Evolutionary conservation across 2,329 filamentous ascomycete genomes (phyloP), one percentile per base, ranked within the genome.

Genomic region (Penicillium glabrum): DNA sequence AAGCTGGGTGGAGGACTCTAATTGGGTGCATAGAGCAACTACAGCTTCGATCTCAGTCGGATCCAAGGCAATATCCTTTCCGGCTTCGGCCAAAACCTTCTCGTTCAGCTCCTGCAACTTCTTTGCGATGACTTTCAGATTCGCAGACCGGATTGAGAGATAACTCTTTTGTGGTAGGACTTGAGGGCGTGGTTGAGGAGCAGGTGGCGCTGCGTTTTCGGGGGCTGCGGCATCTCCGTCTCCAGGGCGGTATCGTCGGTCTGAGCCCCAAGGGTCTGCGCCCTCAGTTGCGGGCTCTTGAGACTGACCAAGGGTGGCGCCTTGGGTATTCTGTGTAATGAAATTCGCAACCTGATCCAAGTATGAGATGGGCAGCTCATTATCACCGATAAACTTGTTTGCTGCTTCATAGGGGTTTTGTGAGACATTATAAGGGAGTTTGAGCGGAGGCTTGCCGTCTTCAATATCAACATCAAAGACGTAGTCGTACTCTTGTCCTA

Each of bases 381-480:
- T 96, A 69, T 93, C 87, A 66, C 88, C 84, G 47, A 98, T 87
- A 65, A 98, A 99, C 69, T 91, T 96, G 35, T 89, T 91, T 0
- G 95, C 93, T 2, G 89, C 88, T 66, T 96, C 90, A 72, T 96
- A 98, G 0, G 92, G 91, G 65, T 97, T 97, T 70, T 97, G 89
- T 1, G 89, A 91, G 13, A 93, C 82, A 71, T 98, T 97, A 76
- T 90, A 98, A 0, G 93, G 92, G n/a, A 98, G 82, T 74, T 97
- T 97, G 46, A 98, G 80, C 0, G 93, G 86, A 13, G 93, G 93
- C 69, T 96, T 93, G 51, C 92, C 93, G 68, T 97, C 93, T 72
- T 96, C 91, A 60, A 97, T 96, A 67, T 96, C 93, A 26, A 97
- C 93, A 69, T 97, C 93, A 65, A 98, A 98, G 9, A 99, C 93